Conservation (phyloP, 345 rosid genomes). For the Garcia nutans region DNA sequence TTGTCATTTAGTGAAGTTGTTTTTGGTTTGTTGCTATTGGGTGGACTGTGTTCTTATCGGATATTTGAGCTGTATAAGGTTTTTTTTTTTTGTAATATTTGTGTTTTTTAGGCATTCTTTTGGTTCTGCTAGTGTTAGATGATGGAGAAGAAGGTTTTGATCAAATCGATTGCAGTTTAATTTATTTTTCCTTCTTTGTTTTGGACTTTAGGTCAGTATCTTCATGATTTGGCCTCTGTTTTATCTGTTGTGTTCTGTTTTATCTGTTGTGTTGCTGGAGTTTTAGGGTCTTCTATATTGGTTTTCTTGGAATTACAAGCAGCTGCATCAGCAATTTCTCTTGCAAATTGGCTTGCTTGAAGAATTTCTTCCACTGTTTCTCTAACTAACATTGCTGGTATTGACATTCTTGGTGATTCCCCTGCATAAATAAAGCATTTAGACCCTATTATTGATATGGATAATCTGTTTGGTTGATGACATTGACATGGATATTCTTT, state of each 20-base stretch:
- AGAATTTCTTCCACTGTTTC: slow-evolving; percentile 92
- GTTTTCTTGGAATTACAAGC: slow-evolving; percentile 42
- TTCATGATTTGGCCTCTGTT: slow-evolving; percentile 40
- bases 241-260: too few relatives aligned
- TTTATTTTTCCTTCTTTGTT: slow-evolving; percentile 80
- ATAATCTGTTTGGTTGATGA: background rate
- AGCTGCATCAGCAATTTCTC: slow-evolving; percentile 63
- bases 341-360: slow-evolving; percentile 79
- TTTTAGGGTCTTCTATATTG: slow-evolving; percentile 56
- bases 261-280: slow-evolving; percentile 58
- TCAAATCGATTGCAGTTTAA: slow-evolving; percentile 36
- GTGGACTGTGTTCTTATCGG: too few relatives aligned
- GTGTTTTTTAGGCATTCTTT: too few relatives aligned
- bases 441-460: background rate
- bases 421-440: slow-evolving; percentile 38
- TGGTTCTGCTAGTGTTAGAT: too few relatives aligned
- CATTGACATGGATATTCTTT: too few relatives aligned
- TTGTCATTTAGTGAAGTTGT: too few relatives aligned
- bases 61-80: too few relatives aligned
- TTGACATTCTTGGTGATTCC: slow-evolving; percentile 83
- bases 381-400: slow-evolving; percentile 95
- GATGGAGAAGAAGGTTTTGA: slow-evolving; percentile 54
- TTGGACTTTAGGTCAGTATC: slow-evolving; percentile 59
- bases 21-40: too few relatives aligned
- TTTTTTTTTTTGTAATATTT: too few relatives aligned